Conservation (phyloP, 495 filamentous ascomycete genomes). For the Talaromyces borbonicus region DNA sequence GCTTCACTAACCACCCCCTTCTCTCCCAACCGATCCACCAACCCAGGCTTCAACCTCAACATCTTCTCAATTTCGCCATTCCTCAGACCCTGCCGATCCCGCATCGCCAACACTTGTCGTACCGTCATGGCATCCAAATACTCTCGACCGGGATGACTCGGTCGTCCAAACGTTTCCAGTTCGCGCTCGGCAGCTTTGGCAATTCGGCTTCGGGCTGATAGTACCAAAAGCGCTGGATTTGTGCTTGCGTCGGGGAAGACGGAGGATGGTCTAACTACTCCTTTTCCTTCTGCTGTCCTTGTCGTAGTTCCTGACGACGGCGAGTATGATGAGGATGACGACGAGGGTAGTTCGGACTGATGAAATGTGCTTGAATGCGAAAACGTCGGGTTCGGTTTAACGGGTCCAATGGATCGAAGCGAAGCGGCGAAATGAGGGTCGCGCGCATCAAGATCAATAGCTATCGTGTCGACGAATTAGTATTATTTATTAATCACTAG, state of each 20-base stretch:
- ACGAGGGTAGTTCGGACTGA: constrained; percentile 12
- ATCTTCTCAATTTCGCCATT: constrained; percentile 47
- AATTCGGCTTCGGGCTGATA: constrained; percentile 35
- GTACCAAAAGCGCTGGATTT: constrained; percentile 44
- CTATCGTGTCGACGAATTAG: constrained; percentile 20
- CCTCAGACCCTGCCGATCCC: constrained; percentile 42
- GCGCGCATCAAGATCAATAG: constrained; percentile 56
- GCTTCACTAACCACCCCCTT: constrained; percentile 39
- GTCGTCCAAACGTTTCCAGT: constrained; percentile 32
- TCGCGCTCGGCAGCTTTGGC: constrained; percentile 43
- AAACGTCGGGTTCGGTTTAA: constrained; percentile 48
- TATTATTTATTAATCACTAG: not conserved
- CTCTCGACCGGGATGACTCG: constrained; percentile 32
- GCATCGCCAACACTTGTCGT: constrained; percentile 48
- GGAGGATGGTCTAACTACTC: constrained; percentile 16
- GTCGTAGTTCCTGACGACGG: not conserved
- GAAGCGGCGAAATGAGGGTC: constrained; percentile 55
- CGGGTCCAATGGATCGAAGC: constrained; percentile 53
- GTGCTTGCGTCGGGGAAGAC: constrained; percentile 40
- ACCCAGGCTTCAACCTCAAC: constrained; percentile 48
- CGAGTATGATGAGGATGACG: not conserved
- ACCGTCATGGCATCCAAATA: constrained; percentile 56
- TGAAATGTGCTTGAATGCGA: constrained; percentile 45
- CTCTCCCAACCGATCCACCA: constrained; percentile 44
- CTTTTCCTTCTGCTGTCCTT: constrained; percentile 9